phyloP scores from a whole-genome alignment of 768 basidiomycete species.

The Trametes sanguinea region DNA sequence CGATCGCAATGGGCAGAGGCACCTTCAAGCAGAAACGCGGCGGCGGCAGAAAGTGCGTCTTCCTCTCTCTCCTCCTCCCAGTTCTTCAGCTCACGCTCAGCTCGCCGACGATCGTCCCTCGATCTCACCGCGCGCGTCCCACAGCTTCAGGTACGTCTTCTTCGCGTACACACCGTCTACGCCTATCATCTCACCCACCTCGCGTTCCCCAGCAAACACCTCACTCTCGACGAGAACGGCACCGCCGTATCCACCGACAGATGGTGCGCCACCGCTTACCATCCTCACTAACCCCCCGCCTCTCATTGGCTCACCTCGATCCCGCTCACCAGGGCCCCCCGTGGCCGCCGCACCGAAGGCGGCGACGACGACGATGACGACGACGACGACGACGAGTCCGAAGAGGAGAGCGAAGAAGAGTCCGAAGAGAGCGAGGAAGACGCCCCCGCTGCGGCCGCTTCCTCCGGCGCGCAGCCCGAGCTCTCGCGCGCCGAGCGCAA shows the following conservation, averaged over 20 bases:
- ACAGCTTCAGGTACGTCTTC: conserved; percentile 63
- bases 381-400: conserved; percentile 42
- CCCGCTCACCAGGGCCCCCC: conserved; percentile 20
- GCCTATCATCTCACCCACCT: conserved; percentile 12
- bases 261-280: conserved; percentile 39
- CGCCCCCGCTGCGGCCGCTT: conserved; percentile 28
- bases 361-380: conserved; percentile 33
- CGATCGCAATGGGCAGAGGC: conserved; percentile 46
- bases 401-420: conserved; percentile 46
- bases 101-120: conserved; percentile 12
- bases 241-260: conserved; percentile 51
- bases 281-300: conserved; percentile 8
- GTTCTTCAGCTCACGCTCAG: too few relatives aligned
- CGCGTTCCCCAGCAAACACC: conserved; percentile 50
- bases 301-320: conserved; percentile 13
- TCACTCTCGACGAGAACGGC: conserved; percentile 59
- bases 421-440: conserved; percentile 49
- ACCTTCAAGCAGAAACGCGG: conserved; percentile 88
- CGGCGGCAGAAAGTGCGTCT: conserved; percentile 64
- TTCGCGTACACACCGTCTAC: background rate
- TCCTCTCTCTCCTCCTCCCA: background rate
- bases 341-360: conserved; percentile 28
- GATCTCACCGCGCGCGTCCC: conserved; percentile 3
- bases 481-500: conserved; percentile 71
- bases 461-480: conserved; percentile 48